A percentile compares a stretch with the other conserved stretches of the same genome.
These are phyloP conservation scores for Conticribra weissflogii DNA, from an alignment of 108 stramenopile genomes.

Conservation along the genomic window DNA sequence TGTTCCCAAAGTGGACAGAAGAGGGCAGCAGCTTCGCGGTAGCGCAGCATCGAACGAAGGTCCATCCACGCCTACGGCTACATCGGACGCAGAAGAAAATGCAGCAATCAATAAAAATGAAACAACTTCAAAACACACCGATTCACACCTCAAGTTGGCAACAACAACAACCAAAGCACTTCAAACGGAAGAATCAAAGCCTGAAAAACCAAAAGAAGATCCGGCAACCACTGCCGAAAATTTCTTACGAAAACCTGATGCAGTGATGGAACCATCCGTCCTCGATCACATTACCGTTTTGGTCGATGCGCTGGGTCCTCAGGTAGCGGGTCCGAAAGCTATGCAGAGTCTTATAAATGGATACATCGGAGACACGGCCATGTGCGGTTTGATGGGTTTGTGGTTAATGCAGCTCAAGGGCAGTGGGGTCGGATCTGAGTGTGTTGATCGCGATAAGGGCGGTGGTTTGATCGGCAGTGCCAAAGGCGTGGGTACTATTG, in stretches of 20 bases:
- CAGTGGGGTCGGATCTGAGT: background rate
- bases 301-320: slow-evolving; percentile 45
- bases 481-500: background rate
- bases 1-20: too few relatives aligned
- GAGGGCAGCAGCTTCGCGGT: too few relatives aligned
- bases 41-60: slow-evolving; percentile 12
- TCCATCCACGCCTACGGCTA: background rate
- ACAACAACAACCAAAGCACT: background rate
- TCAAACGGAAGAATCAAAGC: slow-evolving; percentile 2
- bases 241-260: slow-evolving; percentile 70
- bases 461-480: slow-evolving; percentile 23
- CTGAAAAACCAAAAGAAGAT: slow-evolving; percentile 49
- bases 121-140: background rate
- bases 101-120: background rate
- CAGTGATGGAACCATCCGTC: slow-evolving; percentile 68
- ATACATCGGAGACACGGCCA: slow-evolving; percentile 71
- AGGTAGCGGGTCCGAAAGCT: slow-evolving; percentile 61
- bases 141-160: too few relatives aligned
- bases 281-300: slow-evolving; percentile 31
- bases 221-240: slow-evolving; percentile 55
- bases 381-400: slow-evolving; percentile 73
- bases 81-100: background rate
- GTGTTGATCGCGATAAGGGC: background rate
- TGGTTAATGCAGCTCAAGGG: slow-evolving; percentile 76
- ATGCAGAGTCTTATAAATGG: slow-evolving; percentile 67